A percentile compares a stretch with the other conserved stretches of the same genome.
Conservation (phyloP, 2,329 filamentous ascomycete genomes). For the Daldinia eschscholtzii region DNA sequence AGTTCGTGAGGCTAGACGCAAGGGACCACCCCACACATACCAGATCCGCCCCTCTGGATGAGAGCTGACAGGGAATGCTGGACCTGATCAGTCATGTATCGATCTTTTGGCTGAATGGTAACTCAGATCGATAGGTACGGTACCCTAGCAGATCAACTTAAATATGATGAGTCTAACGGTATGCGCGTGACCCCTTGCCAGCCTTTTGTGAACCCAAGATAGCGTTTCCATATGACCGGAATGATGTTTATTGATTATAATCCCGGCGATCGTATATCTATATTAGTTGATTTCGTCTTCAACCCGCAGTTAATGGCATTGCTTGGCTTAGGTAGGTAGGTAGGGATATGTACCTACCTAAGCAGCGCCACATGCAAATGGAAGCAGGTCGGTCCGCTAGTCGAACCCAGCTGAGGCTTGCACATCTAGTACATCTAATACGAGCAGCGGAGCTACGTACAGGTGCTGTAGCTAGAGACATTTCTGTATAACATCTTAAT, state of each 20-base stretch:
- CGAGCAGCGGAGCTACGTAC: background rate
- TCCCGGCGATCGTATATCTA: background rate
- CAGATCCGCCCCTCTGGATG: background rate
- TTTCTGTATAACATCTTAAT: background rate
- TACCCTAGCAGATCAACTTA: background rate
- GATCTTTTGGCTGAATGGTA: background rate
- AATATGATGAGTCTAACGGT: background rate
- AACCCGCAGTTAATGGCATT: background rate
- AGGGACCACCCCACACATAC: conserved; percentile 2
- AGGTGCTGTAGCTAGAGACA: background rate
- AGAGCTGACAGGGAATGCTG: background rate
- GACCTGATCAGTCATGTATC: background rate
- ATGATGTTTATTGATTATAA: background rate
- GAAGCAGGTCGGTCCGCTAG: background rate
- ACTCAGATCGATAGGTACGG: background rate
- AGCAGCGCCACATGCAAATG: background rate
- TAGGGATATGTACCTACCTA: no score
- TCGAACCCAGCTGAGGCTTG: background rate
- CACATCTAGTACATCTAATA: background rate
- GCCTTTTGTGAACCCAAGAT: background rate
- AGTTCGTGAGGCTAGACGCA: conserved; percentile 20
- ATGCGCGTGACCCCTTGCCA: conserved; percentile 2
- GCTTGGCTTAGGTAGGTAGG: background rate
- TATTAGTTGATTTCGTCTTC: background rate
- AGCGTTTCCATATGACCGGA: background rate